phyloP scores from a whole-genome alignment of 2,329 filamentous ascomycete genomes.

The Chaetomium sp. region DNA sequence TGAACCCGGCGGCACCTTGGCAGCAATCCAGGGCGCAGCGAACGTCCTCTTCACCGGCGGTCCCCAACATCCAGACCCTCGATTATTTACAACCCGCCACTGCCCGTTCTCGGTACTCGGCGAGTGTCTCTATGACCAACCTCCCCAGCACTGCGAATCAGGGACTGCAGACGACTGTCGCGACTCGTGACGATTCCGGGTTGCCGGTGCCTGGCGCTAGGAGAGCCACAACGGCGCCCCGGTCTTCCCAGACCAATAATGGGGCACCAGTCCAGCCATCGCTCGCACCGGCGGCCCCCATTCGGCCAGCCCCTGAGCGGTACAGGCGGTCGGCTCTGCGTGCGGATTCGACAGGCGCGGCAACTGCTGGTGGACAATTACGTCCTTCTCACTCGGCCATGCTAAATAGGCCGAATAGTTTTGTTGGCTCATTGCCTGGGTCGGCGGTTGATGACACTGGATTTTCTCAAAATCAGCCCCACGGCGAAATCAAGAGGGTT shows the following conservation, averaged over 20 bases:
- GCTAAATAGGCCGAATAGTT: conserved; percentile 55
- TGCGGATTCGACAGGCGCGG: conserved; percentile 48
- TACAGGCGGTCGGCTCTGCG: conserved; percentile 71
- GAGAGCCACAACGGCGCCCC: conserved; percentile 45
- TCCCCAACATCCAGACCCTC: conserved; percentile 46
- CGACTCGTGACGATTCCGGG: conserved; percentile 57
- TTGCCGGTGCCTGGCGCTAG: conserved; percentile 48
- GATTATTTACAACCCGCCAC: conserved; percentile 41
- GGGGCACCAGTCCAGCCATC: conserved; percentile 50
- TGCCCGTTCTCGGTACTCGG: conserved; percentile 39
- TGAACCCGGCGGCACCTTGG: conserved; percentile 58
- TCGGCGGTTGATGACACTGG: conserved; percentile 68
- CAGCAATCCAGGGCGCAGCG: conserved; percentile 53
- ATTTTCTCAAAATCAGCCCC: conserved; percentile 56
- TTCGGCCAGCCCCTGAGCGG: conserved; percentile 76
- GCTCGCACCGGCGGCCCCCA: conserved; percentile 58
- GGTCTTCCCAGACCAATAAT: conserved; percentile 45
- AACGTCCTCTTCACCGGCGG: conserved; percentile 50
- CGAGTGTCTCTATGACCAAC: conserved; percentile 46
- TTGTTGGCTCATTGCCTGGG: conserved; percentile 53
- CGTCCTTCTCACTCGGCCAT: conserved; percentile 42
- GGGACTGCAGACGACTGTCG: conserved; percentile 42
- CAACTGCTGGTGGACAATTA: conserved; percentile 41
- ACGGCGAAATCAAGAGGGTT: conserved; percentile 74
- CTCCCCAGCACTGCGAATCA: conserved; percentile 44